A percentile compares a stretch with the other conserved stretches of the same genome.
Evolutionary conservation across 306 rosid species (phyloP).

Genomic region (Vigna reflexopilosa): DNA sequence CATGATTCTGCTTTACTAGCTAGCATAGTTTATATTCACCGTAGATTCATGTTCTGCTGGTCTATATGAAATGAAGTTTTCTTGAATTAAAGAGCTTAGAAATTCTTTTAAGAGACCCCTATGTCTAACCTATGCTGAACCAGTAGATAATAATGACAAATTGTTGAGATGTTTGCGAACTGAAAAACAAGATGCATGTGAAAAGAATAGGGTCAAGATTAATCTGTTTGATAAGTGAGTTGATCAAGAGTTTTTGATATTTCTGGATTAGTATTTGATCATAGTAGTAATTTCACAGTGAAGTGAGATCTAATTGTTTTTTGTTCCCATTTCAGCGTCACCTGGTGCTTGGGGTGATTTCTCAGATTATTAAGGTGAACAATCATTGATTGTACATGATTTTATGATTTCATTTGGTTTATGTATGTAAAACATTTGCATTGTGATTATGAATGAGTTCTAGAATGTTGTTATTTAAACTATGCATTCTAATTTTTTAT

Average conservation of each 20-base stretch:
- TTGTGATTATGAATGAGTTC: too few species aligned
- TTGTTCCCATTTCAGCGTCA: slow-evolving; percentile 81
- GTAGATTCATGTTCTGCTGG: background rate
- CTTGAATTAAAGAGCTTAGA: background rate
- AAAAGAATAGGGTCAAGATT: background rate
- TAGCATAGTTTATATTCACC: background rate
- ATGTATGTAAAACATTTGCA: background rate
- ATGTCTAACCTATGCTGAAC: slow-evolving; percentile 4
- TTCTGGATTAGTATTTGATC: background rate
- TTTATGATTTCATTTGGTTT: slow-evolving; percentile 19
- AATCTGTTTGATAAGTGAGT: background rate
- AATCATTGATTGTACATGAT: slow-evolving; percentile 10
- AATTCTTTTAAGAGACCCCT: background rate
- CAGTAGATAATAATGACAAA: background rate
- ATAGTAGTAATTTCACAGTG: background rate
- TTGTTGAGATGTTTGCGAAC: background rate
- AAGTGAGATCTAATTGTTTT: slow-evolving; percentile 11
- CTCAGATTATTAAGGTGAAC: slow-evolving; percentile 94
- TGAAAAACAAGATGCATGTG: background rate
- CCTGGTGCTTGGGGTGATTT: slow-evolving; percentile 92
- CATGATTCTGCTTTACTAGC: background rate
- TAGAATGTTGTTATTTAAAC: slow-evolving; percentile 3
- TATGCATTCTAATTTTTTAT: slow-evolving; percentile 4
- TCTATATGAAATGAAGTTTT: background rate
- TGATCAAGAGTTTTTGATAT: background rate